Evolutionary conservation across 345 rosid genomes (phyloP).

Genomic region (Citropsis articulata): DNA sequence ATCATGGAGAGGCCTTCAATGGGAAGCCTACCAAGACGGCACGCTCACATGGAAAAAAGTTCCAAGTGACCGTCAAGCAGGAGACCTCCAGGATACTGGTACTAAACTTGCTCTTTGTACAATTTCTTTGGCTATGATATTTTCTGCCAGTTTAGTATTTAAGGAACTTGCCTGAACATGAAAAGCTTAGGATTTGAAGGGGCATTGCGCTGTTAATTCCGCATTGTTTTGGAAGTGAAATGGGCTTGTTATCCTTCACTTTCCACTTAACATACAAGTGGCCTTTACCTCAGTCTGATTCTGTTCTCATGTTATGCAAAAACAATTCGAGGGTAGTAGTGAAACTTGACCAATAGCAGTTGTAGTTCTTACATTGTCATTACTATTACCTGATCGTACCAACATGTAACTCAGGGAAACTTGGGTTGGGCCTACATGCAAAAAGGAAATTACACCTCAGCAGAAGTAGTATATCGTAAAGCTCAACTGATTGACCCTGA

Average conservation of each 20-base stretch:
- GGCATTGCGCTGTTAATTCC: background rate
- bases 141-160: background rate
- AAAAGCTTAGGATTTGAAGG: background rate
- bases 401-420: conserved; percentile 58
- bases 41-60: conserved; percentile 93
- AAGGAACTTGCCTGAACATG: background rate
- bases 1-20: conserved; percentile 78
- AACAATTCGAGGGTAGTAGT: background rate
- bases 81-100: conserved; percentile 91
- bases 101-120: background rate
- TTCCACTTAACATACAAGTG: background rate
- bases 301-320: background rate
- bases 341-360: background rate
- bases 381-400: background rate
- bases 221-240: background rate
- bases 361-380: background rate
- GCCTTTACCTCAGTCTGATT: background rate
- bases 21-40: conserved; percentile 94
- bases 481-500: conserved; percentile 86
- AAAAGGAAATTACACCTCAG: conserved; percentile 55
- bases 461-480: conserved; percentile 67
- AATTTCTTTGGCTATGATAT: background rate
- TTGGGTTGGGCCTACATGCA: conserved; percentile 99
- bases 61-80: conserved; percentile 79
- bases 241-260: background rate